A percentile compares a stretch with the other conserved stretches of the same genome.
These are phyloP conservation scores for Rhodamnia rubescens DNA, from an alignment of 345 rosid genomes.

Conservation along the genomic window DNA sequence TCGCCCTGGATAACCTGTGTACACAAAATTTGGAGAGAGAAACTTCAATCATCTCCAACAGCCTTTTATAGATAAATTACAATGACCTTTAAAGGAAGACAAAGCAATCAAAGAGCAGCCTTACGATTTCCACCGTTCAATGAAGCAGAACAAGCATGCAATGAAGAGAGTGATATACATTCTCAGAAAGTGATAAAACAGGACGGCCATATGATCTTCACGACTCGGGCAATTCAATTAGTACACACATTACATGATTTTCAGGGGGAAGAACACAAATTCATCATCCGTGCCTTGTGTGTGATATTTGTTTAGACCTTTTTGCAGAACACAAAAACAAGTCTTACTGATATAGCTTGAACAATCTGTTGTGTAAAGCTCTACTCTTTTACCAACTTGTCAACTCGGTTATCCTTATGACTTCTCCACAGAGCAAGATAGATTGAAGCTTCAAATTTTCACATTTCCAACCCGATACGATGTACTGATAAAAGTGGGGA, in stretches of 20 bases:
- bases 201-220: neutral
- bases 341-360: too few species aligned
- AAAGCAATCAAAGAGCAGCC: neutral
- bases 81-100: neutral
- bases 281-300: too few species aligned
- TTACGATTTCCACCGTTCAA: neutral
- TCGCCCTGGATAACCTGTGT: slow-evolving; percentile 83
- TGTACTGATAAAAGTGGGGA: too few species aligned
- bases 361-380: too few species aligned
- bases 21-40: neutral
- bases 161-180: neutral
- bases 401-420: too few species aligned
- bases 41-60: neutral
- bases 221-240: neutral
- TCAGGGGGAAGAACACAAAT: neutral
- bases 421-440: too few species aligned
- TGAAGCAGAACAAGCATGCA: neutral
- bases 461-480: too few species aligned
- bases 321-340: too few species aligned
- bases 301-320: too few species aligned
- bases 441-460: too few species aligned
- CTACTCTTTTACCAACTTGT: too few species aligned
- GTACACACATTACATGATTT: neutral
- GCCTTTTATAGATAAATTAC: neutral
- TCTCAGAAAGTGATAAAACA: too few species aligned